Evolutionary conservation across 768 basidiomycete genomes (phyloP), one percentile per base, ranked within the genome.

Genomic region (Coprinopsis sp.): DNA sequence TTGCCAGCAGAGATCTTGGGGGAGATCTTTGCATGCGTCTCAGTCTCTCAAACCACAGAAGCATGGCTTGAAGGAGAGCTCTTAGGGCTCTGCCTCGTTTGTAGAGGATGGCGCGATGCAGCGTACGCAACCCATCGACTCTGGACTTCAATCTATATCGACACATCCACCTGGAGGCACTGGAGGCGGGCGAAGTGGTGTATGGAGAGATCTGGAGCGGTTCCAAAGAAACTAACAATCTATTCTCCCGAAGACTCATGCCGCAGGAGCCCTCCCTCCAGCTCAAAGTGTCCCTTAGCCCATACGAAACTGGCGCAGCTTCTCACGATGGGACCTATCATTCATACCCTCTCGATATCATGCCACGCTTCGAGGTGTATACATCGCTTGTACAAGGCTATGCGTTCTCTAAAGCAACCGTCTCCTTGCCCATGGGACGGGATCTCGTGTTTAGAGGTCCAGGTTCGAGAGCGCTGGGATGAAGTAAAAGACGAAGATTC

Each of bases 61-160:
- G 8, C 21, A 7, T 37, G 14, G 8, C 36, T 37, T 18, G 36
- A 19, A 19, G 16, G 7, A 7, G 10, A 88, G 79, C 65, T 84
- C 82, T 66, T 89, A 87, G 62, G 77, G 88, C 53, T 37, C 36
- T 37, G 36, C 36, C 10, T 37, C 16, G 7, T 19, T 8, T 19
- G 14, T 18, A 18, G 21, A 24, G n/a, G 21, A 6, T 39, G 21
- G 37, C 4, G 37, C 10, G 34, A 36, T n/a, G 34, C 34, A 5
- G 34, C 34, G 34, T 36, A 36, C n/a, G 34, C 34, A n/a, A 36
- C 34, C 6, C 34, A 36, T 21, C 34, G 34, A 36, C 34, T 36
- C 21, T 36, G 34, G 34, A 36, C 6, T 21, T n/a, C 6, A n/a
- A 36, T 36, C 34, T n/a, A 36, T 16, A 6, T 36, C 14, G 14